Percentiles rank a stretch among this genome's conserved stretches.
These are phyloP conservation scores for Backusella circina DNA, from an alignment of 192 early-diverging fungal species.

Conservation along the genomic window DNA sequence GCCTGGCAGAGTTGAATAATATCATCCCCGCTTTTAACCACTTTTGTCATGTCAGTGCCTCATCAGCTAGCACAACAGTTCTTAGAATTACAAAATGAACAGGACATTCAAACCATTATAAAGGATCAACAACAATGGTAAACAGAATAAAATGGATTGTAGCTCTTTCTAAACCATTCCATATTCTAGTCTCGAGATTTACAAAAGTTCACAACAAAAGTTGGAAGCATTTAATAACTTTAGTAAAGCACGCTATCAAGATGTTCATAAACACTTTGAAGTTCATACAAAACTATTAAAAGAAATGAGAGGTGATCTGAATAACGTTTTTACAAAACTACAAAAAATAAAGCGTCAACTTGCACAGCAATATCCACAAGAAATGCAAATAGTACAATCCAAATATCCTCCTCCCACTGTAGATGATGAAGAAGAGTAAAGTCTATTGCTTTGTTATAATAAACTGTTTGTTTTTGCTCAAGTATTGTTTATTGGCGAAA, in stretches of 20 bases:
- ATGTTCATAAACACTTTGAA: constrained; percentile 49
- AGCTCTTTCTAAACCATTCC: background rate
- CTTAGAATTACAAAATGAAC: background rate
- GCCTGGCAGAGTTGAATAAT: background rate
- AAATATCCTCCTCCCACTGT: constrained; percentile 24
- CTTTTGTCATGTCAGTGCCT: background rate
- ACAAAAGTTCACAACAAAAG: constrained; percentile 12
- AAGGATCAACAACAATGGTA: background rate
- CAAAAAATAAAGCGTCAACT: constrained; percentile 27
- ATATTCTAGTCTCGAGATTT: constrained; percentile 9
- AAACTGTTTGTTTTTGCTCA: background rate
- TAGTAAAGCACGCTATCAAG: constrained; percentile 48
- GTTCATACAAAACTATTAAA: constrained; percentile 50
- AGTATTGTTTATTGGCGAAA: background rate
- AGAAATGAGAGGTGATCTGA: constrained; percentile 54
- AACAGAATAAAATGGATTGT: background rate
- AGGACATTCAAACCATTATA: background rate
- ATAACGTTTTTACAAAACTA: constrained; percentile 53
- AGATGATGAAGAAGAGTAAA: constrained; percentile 17
- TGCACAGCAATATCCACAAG: constrained; percentile 20
- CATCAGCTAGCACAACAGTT: background rate
- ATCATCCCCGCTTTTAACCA: background rate
- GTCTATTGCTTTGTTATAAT: background rate
- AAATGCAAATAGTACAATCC: constrained; percentile 8
- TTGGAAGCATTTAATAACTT: constrained; percentile 54